Conservation (phyloP, 306 rosid species). For the Trifolium pratense region DNA sequence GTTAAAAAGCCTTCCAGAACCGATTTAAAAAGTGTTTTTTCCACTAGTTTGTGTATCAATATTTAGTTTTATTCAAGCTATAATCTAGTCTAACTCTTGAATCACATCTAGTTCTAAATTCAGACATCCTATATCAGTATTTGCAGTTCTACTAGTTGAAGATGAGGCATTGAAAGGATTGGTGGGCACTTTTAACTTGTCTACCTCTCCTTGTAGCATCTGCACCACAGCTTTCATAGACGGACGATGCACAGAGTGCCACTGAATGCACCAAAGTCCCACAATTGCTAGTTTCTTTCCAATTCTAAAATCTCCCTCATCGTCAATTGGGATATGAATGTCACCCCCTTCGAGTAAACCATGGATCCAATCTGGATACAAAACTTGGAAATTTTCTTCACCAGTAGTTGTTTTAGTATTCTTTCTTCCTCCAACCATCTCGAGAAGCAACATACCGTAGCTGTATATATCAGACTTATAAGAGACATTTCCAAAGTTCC, state of each 20-base stretch:
- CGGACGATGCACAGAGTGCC: conserved; percentile 4
- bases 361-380: conserved; percentile 30
- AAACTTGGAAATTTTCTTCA: background rate
- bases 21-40: too few relatives aligned
- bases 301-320: conserved; percentile 6
- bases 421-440: conserved; percentile 26
- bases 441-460: conserved; percentile 3
- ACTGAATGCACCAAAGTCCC: conserved; percentile 29
- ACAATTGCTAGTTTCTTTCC: background rate
- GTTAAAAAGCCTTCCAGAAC: too few relatives aligned
- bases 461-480: conserved; percentile 33
- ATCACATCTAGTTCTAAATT: background rate
- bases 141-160: background rate
- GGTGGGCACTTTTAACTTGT: background rate
- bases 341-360: conserved; percentile 8
- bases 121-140: background rate
- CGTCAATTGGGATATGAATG: background rate
- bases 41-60: too few relatives aligned
- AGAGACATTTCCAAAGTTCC: conserved; percentile 15
- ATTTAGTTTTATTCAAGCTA: too few relatives aligned
- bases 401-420: background rate
- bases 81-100: background rate
- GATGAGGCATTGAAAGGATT: background rate
- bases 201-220: conserved; percentile 20
- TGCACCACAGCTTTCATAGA: conserved; percentile 13